phyloP scores from a whole-genome alignment of 148 eudicot genomes.

The Selenicereus undatus region DNA sequence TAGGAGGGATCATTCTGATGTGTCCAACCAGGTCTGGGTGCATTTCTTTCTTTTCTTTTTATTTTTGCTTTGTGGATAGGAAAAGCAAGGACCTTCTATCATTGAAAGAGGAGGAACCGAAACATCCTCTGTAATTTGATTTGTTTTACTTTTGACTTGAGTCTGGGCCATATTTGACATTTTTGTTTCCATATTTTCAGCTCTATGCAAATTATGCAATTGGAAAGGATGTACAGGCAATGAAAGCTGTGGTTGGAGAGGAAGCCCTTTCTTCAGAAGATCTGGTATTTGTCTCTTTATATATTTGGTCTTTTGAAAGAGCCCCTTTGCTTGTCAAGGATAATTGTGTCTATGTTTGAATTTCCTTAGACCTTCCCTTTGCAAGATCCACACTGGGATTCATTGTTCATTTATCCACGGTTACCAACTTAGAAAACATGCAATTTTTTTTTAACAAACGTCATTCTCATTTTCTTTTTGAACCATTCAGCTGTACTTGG shows the following conservation, averaged over 20 bases:
- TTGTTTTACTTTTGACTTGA: background rate
- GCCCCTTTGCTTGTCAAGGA: background rate
- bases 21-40: conserved; percentile 78
- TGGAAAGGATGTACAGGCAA: conserved; percentile 99
- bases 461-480: background rate
- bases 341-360: background rate
- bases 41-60: background rate
- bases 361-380: background rate
- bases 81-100: background rate
- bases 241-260: conserved; percentile 99
- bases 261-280: conserved; percentile 99
- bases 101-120: background rate
- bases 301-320: background rate
- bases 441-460: background rate
- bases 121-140: background rate
- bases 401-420: background rate
- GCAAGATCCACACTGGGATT: background rate
- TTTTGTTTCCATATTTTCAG: conserved; percentile 32
- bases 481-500: conserved; percentile 69
- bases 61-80: background rate
- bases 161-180: background rate
- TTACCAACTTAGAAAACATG: too few relatives aligned
- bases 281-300: conserved; percentile 41
- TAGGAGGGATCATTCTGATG: conserved; percentile 95
- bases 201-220: conserved; percentile 98